Evolutionary conservation across 495 filamentous ascomycete genomes (phyloP).

Genomic region (Lasiosphaeria miniovina): DNA sequence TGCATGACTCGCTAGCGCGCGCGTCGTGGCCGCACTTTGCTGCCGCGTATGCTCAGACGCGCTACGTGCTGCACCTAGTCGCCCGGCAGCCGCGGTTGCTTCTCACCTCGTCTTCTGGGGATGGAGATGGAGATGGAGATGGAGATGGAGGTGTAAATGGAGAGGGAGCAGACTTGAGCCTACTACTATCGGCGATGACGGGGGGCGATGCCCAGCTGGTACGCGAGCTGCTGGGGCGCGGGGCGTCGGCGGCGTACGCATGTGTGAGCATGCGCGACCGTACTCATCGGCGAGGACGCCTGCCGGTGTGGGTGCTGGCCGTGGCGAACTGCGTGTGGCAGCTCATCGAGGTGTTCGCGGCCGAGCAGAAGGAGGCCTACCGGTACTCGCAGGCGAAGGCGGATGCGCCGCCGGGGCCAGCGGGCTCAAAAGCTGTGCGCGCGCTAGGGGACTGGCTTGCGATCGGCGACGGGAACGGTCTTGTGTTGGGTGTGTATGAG

Average conservation of each 20-base stretch:
- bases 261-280: neutral
- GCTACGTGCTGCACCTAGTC: neutral
- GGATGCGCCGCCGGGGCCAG: too few species aligned
- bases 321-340: neutral
- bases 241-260: neutral
- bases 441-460: neutral
- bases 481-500: neutral
- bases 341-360: neutral
- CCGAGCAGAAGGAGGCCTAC: neutral
- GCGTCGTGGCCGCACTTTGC: neutral
- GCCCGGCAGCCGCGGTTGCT: neutral
- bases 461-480: neutral
- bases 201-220: neutral
- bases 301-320: neutral
- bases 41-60: neutral
- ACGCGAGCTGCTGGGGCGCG: neutral
- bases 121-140: too few species aligned
- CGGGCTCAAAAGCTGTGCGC: neutral
- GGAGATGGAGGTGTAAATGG: too few species aligned
- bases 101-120: neutral
- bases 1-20: too few species aligned
- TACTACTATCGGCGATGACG: neutral
- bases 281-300: neutral
- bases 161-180: neutral
- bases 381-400: neutral